phyloP scores from a whole-genome alignment of 805 yeast species.

The Teunomyces pallodes region DNA sequence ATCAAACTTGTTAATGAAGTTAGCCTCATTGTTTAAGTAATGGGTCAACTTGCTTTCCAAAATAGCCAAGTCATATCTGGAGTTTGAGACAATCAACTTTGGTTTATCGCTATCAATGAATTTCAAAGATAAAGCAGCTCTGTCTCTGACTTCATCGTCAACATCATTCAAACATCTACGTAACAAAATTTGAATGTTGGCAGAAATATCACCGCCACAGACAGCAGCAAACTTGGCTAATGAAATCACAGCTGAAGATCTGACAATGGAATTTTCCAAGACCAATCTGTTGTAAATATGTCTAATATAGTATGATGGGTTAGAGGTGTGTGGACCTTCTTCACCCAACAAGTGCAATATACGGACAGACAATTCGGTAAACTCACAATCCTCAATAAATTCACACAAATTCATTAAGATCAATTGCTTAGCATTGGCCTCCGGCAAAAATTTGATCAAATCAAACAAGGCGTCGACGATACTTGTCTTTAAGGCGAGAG shows the following conservation, averaged over 20 bases:
- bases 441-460: slow-evolving; percentile 80
- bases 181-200: slow-evolving; percentile 72
- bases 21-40: slow-evolving; percentile 59
- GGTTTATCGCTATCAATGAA: slow-evolving; percentile 45
- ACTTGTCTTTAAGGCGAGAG: slow-evolving; percentile 76
- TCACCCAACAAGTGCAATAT: slow-evolving; percentile 88
- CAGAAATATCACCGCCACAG: slow-evolving; percentile 62
- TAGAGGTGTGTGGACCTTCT: slow-evolving; percentile 85
- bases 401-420: slow-evolving; percentile 91
- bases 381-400: slow-evolving; percentile 97
- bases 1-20: slow-evolving; percentile 64
- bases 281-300: slow-evolving; percentile 97
- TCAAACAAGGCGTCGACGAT: slow-evolving; percentile 93
- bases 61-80: slow-evolving; percentile 67
- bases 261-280: slow-evolving; percentile 88
- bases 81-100: slow-evolving; percentile 60
- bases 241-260: slow-evolving; percentile 94
- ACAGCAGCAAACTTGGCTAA: slow-evolving; percentile 85
- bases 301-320: slow-evolving; percentile 89
- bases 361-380: slow-evolving; percentile 89
- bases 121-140: slow-evolving; percentile 84
- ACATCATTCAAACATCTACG: slow-evolving; percentile 81
- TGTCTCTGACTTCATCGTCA: slow-evolving; percentile 97
- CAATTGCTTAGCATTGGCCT: slow-evolving; percentile 63
- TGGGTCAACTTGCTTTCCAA: slow-evolving; percentile 75